Base-by-base conservation (phyloP, 2,329 filamentous ascomycete genomes). In the Talaromyces marneffei region DNA sequence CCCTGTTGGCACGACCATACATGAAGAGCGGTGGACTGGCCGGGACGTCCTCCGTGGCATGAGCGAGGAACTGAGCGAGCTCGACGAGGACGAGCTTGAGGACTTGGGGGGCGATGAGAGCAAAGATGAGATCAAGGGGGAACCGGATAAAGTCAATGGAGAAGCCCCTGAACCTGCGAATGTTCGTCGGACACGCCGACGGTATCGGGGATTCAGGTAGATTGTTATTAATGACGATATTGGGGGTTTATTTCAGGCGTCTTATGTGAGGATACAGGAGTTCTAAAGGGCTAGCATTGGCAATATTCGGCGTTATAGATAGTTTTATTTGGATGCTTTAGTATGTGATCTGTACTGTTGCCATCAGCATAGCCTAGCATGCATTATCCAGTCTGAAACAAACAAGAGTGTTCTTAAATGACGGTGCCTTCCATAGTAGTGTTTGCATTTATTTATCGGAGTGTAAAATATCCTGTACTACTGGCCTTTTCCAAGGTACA, bases 11-110 rank as follows among this genome's bases (percentile, higher is more conserved):
- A 96, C 91, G 0, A 93, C 88, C 0, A 85, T 93, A 9, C 80
- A 90, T 60, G 88, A 88, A 65, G 89, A 93, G 74, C 82, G 86
- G 57, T 91, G 87, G 81, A 86, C 84, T 0, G 90, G 87, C 1
- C 83, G 87, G 35, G 89, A 92, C 60, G 85, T 89, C n/a, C 78
- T 85, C 66, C 81, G 85, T 31, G 84, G 82, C 14, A 86, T 93
- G 74, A 95, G 90, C 68, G 92, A 96, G 74, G 90, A 93, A 67
- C 81, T 97, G 23, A 95, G 90, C 61, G 93, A 97, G 71, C 86
- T 97, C 72, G 92, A 96, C 68, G 92, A 97, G 66, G 92, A 95
- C 57, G 91, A 93, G 75, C 80, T 96, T 62, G 87, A 90, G 68
- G 90, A 88, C 35, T 78, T 91, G 42, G 77, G 78, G 14, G 75